Evolutionary conservation across 139 green algal genomes (phyloP), one percentile per base, ranked within the genome.

Genomic region (Chlamydomonas eustigma): DNA sequence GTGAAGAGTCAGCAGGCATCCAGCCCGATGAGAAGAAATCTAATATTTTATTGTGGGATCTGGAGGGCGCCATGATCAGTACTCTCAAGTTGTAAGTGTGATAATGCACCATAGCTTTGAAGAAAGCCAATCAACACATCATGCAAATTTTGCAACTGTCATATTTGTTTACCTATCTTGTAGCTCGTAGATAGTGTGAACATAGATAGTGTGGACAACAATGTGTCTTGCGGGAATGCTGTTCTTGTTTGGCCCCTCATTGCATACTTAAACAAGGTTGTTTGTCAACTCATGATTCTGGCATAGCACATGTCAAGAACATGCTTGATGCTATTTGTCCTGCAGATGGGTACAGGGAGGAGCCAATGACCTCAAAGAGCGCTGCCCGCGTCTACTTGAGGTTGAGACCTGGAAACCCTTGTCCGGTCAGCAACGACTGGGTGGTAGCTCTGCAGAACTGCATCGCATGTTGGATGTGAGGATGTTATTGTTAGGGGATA

Each of bases 1-100:
- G 32, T 51, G 4, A 36, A 22, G 32, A 36, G 33, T 25, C 30
- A 72, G 25, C 33, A 72, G 64, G 64, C 8, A 22, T 32, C 64
- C 4, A 33, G 32, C 33, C 2, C 33, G 64, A 4, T 28, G 52
- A 68, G 52, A 30, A n/a, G n/a, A n/a, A n/a, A n/a, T n/a, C n/a
- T n/a, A n/a, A n/a, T n/a, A 39, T 83, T 18, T 18, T 51, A 24
- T 65, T 85, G 28, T 85, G 73, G 50, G 80, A 85, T 28, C 63
- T 80, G 30, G 80, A 85, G 76, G 50, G 18, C 22, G 65, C 72
- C 1, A 78, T 81, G 65, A 80, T 74, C 31, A 51, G 50, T 36
- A 72, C 70, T 51, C 73, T 85, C 65, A 32, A 58, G 34, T 32
- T 65, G 69, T 58, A 18, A 58, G 44, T 58, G 44, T 12, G 18